Percentiles rank a stretch among this genome's conserved stretches.
These are phyloP conservation scores for Tuber magnatum DNA, from an alignment of 495 filamentous ascomycete species.

Conservation along the genomic window DNA sequence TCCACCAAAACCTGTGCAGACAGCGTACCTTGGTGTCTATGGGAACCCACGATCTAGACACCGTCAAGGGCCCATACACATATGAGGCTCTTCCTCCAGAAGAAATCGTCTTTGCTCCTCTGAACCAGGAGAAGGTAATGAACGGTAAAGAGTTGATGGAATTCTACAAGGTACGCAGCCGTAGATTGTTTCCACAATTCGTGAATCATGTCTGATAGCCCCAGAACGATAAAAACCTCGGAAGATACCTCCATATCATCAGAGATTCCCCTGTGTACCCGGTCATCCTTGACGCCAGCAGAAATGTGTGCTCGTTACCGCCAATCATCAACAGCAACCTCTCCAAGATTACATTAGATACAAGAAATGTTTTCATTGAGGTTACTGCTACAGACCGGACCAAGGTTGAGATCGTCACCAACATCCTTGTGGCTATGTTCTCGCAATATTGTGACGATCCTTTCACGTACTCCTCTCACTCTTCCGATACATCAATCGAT, in stretches of 20 bases:
- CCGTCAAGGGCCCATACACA: conserved; percentile 86
- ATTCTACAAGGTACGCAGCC: conserved; percentile 66
- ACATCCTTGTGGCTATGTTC: conserved; percentile 96
- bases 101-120: conserved; percentile 79
- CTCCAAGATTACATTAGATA: conserved; percentile 87
- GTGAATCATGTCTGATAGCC: conserved; percentile 8
- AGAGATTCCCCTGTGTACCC: conserved; percentile 89
- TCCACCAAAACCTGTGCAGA: conserved; percentile 91
- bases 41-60: conserved; percentile 94
- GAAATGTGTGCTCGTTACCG: conserved; percentile 82
- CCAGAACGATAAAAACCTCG: conserved; percentile 72
- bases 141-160: conserved; percentile 82
- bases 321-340: conserved; percentile 97
- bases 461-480: conserved; percentile 56
- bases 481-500: not conserved
- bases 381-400: conserved; percentile 95
- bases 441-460: conserved; percentile 77
- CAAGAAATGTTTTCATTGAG: conserved; percentile 91
- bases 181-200: conserved; percentile 8
- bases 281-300: conserved; percentile 87
- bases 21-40: conserved; percentile 91
- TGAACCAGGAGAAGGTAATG: conserved; percentile 87
- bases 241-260: conserved; percentile 81
- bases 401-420: conserved; percentile 91
- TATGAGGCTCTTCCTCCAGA: conserved; percentile 90